Evolutionary conservation across 1,139 yeast genomes (phyloP).

Genomic region (Debaryomycetaceae sp.): DNA sequence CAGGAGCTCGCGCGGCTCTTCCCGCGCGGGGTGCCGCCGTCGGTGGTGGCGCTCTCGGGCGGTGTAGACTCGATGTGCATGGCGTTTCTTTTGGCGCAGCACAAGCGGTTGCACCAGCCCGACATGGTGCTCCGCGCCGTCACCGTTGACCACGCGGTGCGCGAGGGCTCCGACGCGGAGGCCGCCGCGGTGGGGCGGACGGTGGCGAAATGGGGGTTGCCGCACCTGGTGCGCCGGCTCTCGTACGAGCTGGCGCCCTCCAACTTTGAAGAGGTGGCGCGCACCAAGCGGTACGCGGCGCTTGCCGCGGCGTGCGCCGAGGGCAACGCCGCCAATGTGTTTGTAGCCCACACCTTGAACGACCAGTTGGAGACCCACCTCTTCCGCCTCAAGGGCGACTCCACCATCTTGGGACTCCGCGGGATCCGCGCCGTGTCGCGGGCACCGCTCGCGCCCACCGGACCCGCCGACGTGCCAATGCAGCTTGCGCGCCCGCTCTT

Average conservation of each 20-base stretch:
- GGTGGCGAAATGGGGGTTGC: slow-evolving; percentile 34
- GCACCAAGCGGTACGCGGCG: slow-evolving; percentile 46
- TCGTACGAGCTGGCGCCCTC: slow-evolving; percentile 25
- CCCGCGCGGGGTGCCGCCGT: slow-evolving; percentile 10
- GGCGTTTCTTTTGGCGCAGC: slow-evolving; percentile 39
- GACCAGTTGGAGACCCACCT: slow-evolving; percentile 73
- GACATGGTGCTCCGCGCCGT: slow-evolving; percentile 39
- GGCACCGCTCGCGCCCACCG: slow-evolving; percentile 23
- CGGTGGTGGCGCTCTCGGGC: slow-evolving; percentile 61
- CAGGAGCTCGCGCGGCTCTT: slow-evolving; percentile 2
- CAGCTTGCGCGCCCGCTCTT: slow-evolving; percentile 53
- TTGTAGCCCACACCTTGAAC: slow-evolving; percentile 65
- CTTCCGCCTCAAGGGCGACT: slow-evolving; percentile 49
- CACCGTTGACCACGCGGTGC: slow-evolving; percentile 55
- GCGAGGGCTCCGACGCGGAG: slow-evolving; percentile 46
- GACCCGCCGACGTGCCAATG: slow-evolving; percentile 12
- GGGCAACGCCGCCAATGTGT: slow-evolving; percentile 26
- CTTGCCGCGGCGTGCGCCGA: slow-evolving; percentile 32
- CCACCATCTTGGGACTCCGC: slow-evolving; percentile 56
- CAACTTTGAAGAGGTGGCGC: slow-evolving; percentile 55
- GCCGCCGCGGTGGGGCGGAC: slow-evolving; percentile 35
- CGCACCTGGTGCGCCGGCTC: slow-evolving; percentile 35
- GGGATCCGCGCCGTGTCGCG: slow-evolving; percentile 28
- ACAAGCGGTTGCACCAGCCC: slow-evolving; percentile 19
- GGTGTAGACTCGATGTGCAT: slow-evolving; percentile 81